These are phyloP conservation scores for Tylopilus sp. DNA, from an alignment of 1,284 basidiomycete genomes.

Conservation along the genomic window DNA sequence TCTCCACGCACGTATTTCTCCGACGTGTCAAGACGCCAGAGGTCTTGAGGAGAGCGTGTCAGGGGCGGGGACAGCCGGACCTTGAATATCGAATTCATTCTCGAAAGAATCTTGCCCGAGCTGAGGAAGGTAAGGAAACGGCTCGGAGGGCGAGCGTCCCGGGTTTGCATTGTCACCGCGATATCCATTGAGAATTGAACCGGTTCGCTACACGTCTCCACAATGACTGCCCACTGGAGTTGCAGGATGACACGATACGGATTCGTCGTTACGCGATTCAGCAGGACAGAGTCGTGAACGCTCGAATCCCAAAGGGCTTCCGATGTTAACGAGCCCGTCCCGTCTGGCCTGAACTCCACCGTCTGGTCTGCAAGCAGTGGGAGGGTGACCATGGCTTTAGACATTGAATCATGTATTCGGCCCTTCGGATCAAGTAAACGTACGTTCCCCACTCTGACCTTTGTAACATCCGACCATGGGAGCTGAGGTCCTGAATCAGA, in stretches of 20 bases:
- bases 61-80: conserved; percentile 81
- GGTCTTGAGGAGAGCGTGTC: conserved; percentile 82
- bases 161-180: conserved; percentile 79
- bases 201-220: conserved; percentile 82
- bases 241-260: conserved; percentile 81
- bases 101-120: conserved; percentile 68
- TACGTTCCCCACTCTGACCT: conserved; percentile 78
- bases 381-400: conserved; percentile 64
- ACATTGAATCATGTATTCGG: conserved; percentile 69
- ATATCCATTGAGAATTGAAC: conserved; percentile 86
- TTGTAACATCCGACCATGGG: conserved; percentile 78
- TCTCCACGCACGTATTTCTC: conserved; percentile 93
- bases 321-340: conserved; percentile 67
- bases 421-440: conserved; percentile 85
- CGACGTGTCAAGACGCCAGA: conserved; percentile 93
- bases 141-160: conserved; percentile 83
- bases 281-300: conserved; percentile 79
- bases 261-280: conserved; percentile 80
- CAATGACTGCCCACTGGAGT: conserved; percentile 72
- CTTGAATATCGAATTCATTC: conserved; percentile 78
- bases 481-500: conserved; percentile 90
- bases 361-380: conserved; percentile 70
- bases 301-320: conserved; percentile 92
- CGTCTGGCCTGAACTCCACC: conserved; percentile 76
- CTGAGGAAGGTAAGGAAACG: conserved; percentile 73